Evolutionary conservation across 2,329 filamentous ascomycete genomes (phyloP).

Genomic region (Chaetomium sp.): DNA sequence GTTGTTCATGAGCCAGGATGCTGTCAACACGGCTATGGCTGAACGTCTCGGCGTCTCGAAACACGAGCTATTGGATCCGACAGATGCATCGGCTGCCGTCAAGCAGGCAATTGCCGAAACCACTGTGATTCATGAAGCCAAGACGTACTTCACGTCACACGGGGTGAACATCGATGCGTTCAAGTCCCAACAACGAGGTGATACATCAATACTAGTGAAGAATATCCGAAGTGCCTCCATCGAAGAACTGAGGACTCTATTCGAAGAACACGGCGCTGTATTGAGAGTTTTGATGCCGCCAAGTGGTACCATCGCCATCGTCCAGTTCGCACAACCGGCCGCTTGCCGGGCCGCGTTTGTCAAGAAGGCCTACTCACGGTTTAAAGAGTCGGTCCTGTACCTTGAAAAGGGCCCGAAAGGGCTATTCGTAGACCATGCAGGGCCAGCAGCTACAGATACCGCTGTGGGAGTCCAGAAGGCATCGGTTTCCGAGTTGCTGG

Average conservation of each 20-base stretch:
- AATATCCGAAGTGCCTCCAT: conserved; percentile 81
- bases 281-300: conserved; percentile 85
- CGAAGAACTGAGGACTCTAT: conserved; percentile 72
- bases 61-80: conserved; percentile 88
- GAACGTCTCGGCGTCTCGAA: conserved; percentile 83
- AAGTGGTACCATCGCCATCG: conserved; percentile 85
- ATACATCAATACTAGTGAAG: conserved; percentile 84
- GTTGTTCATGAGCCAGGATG: conserved; percentile 97
- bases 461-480: conserved; percentile 50
- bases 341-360: conserved; percentile 80
- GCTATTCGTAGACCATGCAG: conserved; percentile 49
- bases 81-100: conserved; percentile 85
- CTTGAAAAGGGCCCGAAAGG: conserved; percentile 88
- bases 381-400: conserved; percentile 87
- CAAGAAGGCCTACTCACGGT: conserved; percentile 77
- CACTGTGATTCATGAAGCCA: conserved; percentile 91
- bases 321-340: conserved; percentile 73
- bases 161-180: conserved; percentile 91
- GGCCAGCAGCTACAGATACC: conserved; percentile 29
- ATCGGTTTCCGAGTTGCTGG: conserved; percentile 63
- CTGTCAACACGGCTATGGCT: conserved; percentile 85
- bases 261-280: conserved; percentile 80
- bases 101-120: conserved; percentile 97
- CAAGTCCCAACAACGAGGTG: conserved; percentile 75
- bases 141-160: conserved; percentile 79